Conservation (phyloP, 1,284 basidiomycete genomes). For the Heterobasidion occidentale region DNA sequence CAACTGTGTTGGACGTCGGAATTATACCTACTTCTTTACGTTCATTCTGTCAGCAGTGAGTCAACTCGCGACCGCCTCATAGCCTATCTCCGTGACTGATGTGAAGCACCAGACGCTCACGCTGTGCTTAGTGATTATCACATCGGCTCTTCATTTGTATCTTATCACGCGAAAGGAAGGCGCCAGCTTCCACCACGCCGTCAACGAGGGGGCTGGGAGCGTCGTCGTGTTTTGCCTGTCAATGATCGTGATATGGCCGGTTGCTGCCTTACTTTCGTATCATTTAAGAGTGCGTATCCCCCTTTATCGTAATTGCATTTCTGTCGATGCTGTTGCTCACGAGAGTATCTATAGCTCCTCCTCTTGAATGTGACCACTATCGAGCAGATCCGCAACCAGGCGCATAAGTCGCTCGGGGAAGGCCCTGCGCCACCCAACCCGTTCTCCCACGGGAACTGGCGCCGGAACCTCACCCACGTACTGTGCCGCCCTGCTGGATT, state of each 20-base stretch:
- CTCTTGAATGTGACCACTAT: conserved; percentile 86
- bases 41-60: conserved; percentile 69
- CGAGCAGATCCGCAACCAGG: conserved; percentile 83
- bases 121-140: conserved; percentile 70
- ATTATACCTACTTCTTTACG: conserved; percentile 85
- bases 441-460: conserved; percentile 70
- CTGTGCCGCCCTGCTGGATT: conserved; percentile 65
- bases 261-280: conserved; percentile 72
- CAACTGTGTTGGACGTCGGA: conserved; percentile 87
- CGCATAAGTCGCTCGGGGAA: conserved; percentile 59
- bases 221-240: conserved; percentile 71
- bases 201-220: conserved; percentile 61
- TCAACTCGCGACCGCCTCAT: conserved; percentile 13
- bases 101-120: conserved; percentile 47
- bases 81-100: not conserved
- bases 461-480: conserved; percentile 57
- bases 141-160: conserved; percentile 76
- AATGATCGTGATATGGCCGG: conserved; percentile 70
- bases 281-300: conserved; percentile 69
- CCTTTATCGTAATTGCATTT: not conserved
- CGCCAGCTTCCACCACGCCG: conserved; percentile 48
- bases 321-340: not conserved
- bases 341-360: conserved; percentile 45
- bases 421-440: conserved; percentile 66
- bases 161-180: conserved; percentile 49